Conservation (phyloP, 106 monocot genomes). For the Cymbidium sinense region DNA sequence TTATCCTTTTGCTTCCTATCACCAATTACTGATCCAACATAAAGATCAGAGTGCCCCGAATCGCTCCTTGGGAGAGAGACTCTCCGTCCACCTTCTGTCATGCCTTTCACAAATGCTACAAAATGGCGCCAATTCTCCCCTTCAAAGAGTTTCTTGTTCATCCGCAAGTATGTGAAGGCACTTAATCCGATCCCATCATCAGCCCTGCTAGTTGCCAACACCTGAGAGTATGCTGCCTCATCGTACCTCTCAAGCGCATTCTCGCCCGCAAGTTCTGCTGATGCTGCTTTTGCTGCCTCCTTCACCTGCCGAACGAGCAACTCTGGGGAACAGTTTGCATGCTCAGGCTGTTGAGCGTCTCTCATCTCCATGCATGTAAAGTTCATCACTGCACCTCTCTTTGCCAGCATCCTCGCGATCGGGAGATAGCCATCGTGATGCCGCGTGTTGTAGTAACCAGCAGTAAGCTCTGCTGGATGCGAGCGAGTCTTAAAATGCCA, state of each 20-base stretch:
- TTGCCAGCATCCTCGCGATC: constrained; percentile 44
- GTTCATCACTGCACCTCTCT: constrained; percentile 40
- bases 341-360: constrained; percentile 50
- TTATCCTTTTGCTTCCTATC: constrained; percentile 5
- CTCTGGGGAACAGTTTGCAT: constrained; percentile 52
- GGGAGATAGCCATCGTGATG: constrained; percentile 49
- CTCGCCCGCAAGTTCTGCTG: constrained; percentile 66
- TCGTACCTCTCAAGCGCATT: constrained; percentile 81
- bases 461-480: constrained; percentile 74
- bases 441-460: constrained; percentile 89
- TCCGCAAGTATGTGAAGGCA: constrained; percentile 74
- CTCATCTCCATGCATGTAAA: constrained; percentile 93
- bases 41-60: constrained; percentile 16
- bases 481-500: constrained; percentile 85
- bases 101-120: constrained; percentile 37
- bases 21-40: constrained; percentile 19
- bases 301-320: constrained; percentile 55
- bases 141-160: constrained; percentile 71
- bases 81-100: constrained; percentile 25
- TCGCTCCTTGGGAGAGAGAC: constrained; percentile 4
- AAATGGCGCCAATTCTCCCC: constrained; percentile 50
- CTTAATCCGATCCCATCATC: constrained; percentile 23
- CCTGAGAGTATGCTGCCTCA: constrained; percentile 44
- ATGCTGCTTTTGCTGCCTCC: constrained; percentile 24
- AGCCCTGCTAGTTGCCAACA: constrained; percentile 33